phyloP scores from a whole-genome alignment of 192 early-diverging fungal genomes.

The Physocladia obscura region DNA sequence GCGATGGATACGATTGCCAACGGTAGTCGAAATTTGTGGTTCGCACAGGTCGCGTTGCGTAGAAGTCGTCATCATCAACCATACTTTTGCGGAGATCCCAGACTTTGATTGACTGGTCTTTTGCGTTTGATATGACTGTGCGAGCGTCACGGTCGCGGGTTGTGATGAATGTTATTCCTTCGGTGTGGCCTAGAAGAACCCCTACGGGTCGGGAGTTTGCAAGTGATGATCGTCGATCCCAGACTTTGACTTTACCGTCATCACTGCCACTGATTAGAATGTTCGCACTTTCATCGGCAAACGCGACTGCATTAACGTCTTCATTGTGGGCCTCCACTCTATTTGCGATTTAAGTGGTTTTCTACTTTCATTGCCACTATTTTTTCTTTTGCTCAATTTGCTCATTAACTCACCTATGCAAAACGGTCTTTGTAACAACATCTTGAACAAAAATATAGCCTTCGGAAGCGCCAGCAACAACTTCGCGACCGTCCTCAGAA shows the following conservation, averaged over 20 bases:
- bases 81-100: slow-evolving; percentile 61
- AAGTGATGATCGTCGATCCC: slow-evolving; percentile 60
- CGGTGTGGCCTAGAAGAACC: slow-evolving; percentile 66
- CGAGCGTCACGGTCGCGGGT: slow-evolving; percentile 63
- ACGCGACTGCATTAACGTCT: slow-evolving; percentile 64
- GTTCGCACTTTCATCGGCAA: slow-evolving; percentile 46
- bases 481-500: slow-evolving; percentile 57
- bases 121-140: slow-evolving; percentile 64
- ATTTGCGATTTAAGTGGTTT: too few species aligned
- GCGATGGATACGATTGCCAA: slow-evolving; percentile 41
- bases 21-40: slow-evolving; percentile 37
- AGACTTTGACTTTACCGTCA: slow-evolving; percentile 50
- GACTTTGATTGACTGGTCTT: slow-evolving; percentile 69
- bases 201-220: slow-evolving; percentile 45
- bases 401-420: slow-evolving; percentile 48
- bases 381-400: too few species aligned
- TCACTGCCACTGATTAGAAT: slow-evolving; percentile 65
- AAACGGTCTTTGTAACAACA: slow-evolving; percentile 48
- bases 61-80: slow-evolving; percentile 12
- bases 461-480: slow-evolving; percentile 57
- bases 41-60: not conserved
- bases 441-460: slow-evolving; percentile 54
- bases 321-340: slow-evolving; percentile 50
- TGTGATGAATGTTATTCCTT: slow-evolving; percentile 69
- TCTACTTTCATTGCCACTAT: too few species aligned